phyloP scores from a whole-genome alignment of 2,329 filamentous ascomycete species.

The Emydomyces testavorans region DNA sequence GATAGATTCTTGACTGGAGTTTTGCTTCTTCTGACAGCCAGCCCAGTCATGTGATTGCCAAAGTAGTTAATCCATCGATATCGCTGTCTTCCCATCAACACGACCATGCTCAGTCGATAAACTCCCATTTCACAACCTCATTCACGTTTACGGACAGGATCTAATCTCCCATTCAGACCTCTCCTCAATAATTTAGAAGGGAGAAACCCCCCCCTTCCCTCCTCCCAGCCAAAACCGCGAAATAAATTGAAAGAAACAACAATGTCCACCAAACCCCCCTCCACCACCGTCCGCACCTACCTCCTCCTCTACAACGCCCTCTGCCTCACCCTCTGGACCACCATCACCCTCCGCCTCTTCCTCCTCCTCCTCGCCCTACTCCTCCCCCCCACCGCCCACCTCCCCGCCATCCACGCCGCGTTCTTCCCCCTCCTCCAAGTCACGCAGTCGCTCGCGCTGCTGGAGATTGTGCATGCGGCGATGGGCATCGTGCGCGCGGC shows the following conservation, averaged over 20 bases:
- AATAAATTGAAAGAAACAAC: neutral
- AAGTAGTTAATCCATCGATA: no score
- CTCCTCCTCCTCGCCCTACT: constrained; percentile 46
- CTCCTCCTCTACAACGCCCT: constrained; percentile 75
- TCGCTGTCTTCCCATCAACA: no score
- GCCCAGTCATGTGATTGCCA: no score
- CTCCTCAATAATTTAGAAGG: no score
- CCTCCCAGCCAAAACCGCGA: neutral
- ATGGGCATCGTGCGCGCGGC: constrained; percentile 76
- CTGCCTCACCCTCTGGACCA: constrained; percentile 66
- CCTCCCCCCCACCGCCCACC: constrained; percentile 24
- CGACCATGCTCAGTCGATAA: neutral
- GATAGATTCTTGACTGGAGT: no score
- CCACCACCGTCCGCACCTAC: constrained; percentile 39
- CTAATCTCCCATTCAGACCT: no score
- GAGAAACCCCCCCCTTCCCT: no score
- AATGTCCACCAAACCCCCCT: constrained; percentile 5
- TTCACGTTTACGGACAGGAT: no score
- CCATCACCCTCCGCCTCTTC: constrained; percentile 59
- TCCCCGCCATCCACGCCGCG: constrained; percentile 37
- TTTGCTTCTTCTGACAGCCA: no score
- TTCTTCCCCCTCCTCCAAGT: constrained; percentile 39
- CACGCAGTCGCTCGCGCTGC: constrained; percentile 68
- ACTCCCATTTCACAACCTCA: neutral
- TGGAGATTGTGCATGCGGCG: constrained; percentile 75